Evolutionary conservation across 441 rosid genomes (phyloP), one percentile per base, ranked within the genome.

Genomic region (Populus trichocarpa): DNA sequence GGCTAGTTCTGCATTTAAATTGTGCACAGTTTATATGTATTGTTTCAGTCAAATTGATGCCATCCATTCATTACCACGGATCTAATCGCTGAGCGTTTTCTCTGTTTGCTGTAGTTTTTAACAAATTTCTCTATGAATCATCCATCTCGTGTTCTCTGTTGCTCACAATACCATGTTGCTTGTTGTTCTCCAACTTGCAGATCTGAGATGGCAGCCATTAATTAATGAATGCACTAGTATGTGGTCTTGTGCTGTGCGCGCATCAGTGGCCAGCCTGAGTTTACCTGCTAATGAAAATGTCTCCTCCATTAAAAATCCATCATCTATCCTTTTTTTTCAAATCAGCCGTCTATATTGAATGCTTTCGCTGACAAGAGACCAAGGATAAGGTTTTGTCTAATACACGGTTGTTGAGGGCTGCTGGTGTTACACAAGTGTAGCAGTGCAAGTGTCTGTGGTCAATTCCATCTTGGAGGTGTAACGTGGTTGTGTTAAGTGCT

Each of bases 1-100:
- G 73, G 25, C 74, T 75, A 38, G 38, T 73, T 67, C 59, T 68
- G 75, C 38, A n/a, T 42, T 33, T 70, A n/a, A 32, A 57, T 50
- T n/a, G 8, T 65, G 59, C 33, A 67, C 11, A 20, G 8, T 64
- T 46, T 61, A 18, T 69, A 8, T 40, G 16, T 35, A n/a, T 73
- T 30, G 13, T 6, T 38, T n/a, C 16, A 30, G 23, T 53, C 25
- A 38, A 40, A 23, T 8, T 69, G 70, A 69, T 38, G 42, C 33
- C 18, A 4, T 33, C 14, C 26, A 10, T 46, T 4, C 53, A 7
- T 33, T 35, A 16, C 69, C 20, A 66, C 0, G 14, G 28, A 26
- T 23, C 68, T 65, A 22, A 26, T 65, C 5, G 32, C 68, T 65
- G 18, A 57, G 9, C 63, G 3, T 0, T 57, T 57, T 57, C 20